Base-by-base conservation (phyloP, 148 eudicot species). In the Cornus florida region DNA sequence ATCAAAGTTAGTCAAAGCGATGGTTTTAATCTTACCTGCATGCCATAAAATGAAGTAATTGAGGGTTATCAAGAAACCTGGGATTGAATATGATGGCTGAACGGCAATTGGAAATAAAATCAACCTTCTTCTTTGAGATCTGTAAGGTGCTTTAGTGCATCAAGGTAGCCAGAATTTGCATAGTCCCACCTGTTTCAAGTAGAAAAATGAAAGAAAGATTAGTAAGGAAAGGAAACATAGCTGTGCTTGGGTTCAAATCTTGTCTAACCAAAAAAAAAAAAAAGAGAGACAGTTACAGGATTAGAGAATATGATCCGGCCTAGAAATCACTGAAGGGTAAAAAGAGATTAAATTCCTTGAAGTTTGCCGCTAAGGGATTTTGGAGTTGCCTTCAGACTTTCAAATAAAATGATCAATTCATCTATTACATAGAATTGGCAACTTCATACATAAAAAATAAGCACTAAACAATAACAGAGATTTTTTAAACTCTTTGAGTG, bases 1-100 rank as follows among this genome's bases (percentile, higher is more conserved):
- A 68, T 96, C 99, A 72, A 96, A 96, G 84, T 96, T 96, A 33
- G 99, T 96, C 74, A 96, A 91, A 82, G 99, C 98, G 75, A 96
- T 88, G 41, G 99, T 94, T 90, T 93, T 96, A 56, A 96, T 93
- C 87, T 93, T 96, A 59, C 99, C 99, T 96, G 91, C 79, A 86
- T 68, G 78, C 24, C 56, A 71, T 68, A 70, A 64, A 28, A 77
- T 53, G 66, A 77, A 80, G 70, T 35, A 69, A 81, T 72, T 78
- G 50, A 79, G 59, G 66, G 74, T 76, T 74, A 71, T 68, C 73
- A 79, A 76, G 73, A 78, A 72, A 73, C 62, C 0, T 53, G 77
- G 70, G 24, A 39, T 64, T 11, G 1, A 16, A 56, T 38, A 57
- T 39, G 53, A 73, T 8, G 64, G 69, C 24, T 56, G 8, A 22